A percentile compares a stretch with the other conserved stretches of the same genome.
phyloP scores from a whole-genome alignment of 2,329 filamentous ascomycete genomes.

The Pyrenophora seminiperda region DNA sequence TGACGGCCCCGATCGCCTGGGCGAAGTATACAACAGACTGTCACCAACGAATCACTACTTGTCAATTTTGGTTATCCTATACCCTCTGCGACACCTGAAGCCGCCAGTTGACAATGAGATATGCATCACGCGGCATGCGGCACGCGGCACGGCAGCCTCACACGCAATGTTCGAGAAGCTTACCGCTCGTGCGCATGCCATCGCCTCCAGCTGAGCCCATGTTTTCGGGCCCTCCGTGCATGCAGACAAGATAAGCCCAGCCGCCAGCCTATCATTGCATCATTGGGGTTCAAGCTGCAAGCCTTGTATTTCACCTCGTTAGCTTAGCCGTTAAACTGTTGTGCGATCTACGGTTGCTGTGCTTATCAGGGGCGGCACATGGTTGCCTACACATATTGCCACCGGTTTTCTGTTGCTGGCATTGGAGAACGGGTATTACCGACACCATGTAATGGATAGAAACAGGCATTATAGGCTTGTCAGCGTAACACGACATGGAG shows the following conservation, averaged over 20 bases:
- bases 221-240: not conserved
- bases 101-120: not conserved
- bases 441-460: not conserved
- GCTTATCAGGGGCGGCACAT: no score
- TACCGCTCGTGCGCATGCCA: not conserved
- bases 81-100: not conserved
- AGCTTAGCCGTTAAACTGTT: not conserved
- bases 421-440: slow-evolving; percentile 3
- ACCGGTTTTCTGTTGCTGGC: not conserved
- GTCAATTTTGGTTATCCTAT: not conserved
- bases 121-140: not conserved
- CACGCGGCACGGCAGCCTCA: not conserved
- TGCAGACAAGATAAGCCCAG: not conserved
- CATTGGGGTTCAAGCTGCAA: not conserved
- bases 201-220: not conserved
- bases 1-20: no score
- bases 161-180: not conserved
- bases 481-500: slow-evolving; percentile 16
- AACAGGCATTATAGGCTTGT: not conserved
- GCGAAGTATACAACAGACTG: no score
- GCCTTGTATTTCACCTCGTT: not conserved
- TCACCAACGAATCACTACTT: no score
- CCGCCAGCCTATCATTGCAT: not conserved
- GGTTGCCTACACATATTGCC: no score
- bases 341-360: no score